These are phyloP conservation scores for Torulaspora pretoriensis DNA, from an alignment of 1,139 yeast species.

Conservation along the genomic window DNA sequence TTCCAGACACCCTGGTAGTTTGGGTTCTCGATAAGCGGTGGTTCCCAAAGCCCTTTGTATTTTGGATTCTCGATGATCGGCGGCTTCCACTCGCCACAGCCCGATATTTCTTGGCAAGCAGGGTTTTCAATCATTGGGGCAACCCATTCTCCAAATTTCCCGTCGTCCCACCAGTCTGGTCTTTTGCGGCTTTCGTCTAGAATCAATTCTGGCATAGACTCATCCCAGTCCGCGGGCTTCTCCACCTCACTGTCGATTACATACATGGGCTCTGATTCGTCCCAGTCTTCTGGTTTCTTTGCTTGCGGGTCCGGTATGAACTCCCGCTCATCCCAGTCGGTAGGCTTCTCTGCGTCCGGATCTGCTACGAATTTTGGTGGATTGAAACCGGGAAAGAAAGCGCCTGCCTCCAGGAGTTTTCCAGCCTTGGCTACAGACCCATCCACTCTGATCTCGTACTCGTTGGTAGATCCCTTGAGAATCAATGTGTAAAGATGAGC, in stretches of 20 bases:
- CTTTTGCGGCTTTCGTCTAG: slow-evolving; percentile 59
- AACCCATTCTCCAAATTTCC: slow-evolving; percentile 79
- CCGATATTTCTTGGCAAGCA: slow-evolving; percentile 52
- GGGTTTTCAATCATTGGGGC: slow-evolving; percentile 72
- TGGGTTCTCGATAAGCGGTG: slow-evolving; percentile 67
- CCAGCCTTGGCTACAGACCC: slow-evolving; percentile 74
- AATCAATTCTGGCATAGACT: slow-evolving; percentile 52
- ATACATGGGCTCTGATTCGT: slow-evolving; percentile 54
- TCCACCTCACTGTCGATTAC: slow-evolving; percentile 62
- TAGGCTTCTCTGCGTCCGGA: slow-evolving; percentile 61
- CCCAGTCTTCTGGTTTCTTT: slow-evolving; percentile 80
- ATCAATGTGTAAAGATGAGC: slow-evolving; percentile 73
- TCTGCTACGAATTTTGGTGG: slow-evolving; percentile 65
- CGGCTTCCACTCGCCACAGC: slow-evolving; percentile 75
- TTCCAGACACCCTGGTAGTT: slow-evolving; percentile 74
- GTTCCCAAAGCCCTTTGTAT: slow-evolving; percentile 75
- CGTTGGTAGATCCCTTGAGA: slow-evolving; percentile 52
- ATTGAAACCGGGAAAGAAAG: slow-evolving; percentile 58
- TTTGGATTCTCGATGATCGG: slow-evolving; percentile 64
- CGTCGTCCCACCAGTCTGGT: slow-evolving; percentile 83
- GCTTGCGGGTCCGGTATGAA: slow-evolving; percentile 63
- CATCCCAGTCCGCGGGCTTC: slow-evolving; percentile 81
- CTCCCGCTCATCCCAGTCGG: slow-evolving; percentile 71
- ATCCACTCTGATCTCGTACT: slow-evolving; percentile 75
- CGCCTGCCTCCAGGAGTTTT: slow-evolving; percentile 49